Conservation (phyloP, 257 asterid genomes). For the Hygrophila difformis region DNA sequence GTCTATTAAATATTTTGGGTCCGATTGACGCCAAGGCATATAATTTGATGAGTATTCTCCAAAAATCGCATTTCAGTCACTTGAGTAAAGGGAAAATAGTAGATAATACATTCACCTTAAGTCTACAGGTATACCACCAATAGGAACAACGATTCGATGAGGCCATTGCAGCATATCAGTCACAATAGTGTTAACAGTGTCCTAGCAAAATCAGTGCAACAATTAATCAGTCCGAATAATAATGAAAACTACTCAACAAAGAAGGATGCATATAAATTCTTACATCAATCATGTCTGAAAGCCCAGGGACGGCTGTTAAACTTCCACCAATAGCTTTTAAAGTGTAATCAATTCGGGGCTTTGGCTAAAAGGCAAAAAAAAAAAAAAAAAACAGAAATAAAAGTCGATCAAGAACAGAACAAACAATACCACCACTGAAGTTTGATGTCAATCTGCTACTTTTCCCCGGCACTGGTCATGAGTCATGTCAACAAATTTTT, state of each 20-base stretch:
- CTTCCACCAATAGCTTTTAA: slow-evolving; percentile 98
- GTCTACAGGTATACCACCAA: slow-evolving; percentile 83
- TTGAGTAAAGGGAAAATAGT: slow-evolving; percentile 8
- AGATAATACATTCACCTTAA: slow-evolving; percentile 39
- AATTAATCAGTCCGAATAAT: slow-evolving; percentile 20
- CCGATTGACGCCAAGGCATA: no score
- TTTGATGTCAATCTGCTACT: no score
- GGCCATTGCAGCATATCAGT: slow-evolving; percentile 98
- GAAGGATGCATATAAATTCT: slow-evolving; percentile 20
- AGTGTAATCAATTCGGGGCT: slow-evolving; percentile 87
- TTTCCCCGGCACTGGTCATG: no score
- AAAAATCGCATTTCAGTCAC: no score
- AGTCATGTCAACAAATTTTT: no score
- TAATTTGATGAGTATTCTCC: no score
- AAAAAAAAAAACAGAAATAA: slow-evolving; percentile 7
- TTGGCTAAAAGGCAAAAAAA: slow-evolving; percentile 55
- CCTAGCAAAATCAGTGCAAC: slow-evolving; percentile 35
- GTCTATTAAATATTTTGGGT: no score
- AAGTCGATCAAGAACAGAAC: no score
- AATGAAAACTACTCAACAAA: slow-evolving; percentile 5
- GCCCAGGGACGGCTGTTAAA: slow-evolving; percentile 90
- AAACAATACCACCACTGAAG: no score
- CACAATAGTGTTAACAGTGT: slow-evolving; percentile 78
- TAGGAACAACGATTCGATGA: slow-evolving; percentile 95
- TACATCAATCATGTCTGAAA: slow-evolving; percentile 96